Percentiles rank a stretch among this genome's conserved stretches.
These are phyloP conservation scores for Stylosanthes scabra DNA, from an alignment of 331 rosid species.

Conservation along the genomic window DNA sequence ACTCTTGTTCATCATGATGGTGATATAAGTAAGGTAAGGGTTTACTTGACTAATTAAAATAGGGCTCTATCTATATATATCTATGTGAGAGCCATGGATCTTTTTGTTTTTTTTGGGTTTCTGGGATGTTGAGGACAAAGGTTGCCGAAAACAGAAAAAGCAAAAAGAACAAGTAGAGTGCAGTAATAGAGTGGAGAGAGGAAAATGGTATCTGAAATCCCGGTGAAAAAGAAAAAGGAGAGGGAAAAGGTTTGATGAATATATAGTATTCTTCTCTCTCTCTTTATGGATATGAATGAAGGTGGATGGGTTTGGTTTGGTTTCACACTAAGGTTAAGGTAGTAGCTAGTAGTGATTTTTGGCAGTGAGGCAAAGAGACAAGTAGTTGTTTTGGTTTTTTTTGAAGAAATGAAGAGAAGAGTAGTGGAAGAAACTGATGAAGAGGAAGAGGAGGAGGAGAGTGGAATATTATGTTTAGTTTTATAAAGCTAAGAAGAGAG, in stretches of 20 bases:
- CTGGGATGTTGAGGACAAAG: slow-evolving; percentile 43
- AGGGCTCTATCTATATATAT: neutral
- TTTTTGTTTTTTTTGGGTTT: slow-evolving; percentile 42
- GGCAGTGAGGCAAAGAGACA: slow-evolving; percentile 87
- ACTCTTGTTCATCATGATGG: slow-evolving; percentile 48
- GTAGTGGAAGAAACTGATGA: slow-evolving; percentile 47
- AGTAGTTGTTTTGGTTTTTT: slow-evolving; percentile 42
- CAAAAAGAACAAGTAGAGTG: slow-evolving; percentile 11
- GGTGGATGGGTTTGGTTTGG: too few species aligned
- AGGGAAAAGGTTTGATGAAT: slow-evolving; percentile 9
- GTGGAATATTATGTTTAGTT: slow-evolving; percentile 21
- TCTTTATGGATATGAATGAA: slow-evolving; percentile 5
- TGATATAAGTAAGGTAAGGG: too few species aligned
- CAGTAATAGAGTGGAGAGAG: slow-evolving; percentile 18
- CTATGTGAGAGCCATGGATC: slow-evolving; percentile 50
- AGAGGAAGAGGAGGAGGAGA: slow-evolving; percentile 43
- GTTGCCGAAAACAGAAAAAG: slow-evolving; percentile 36
- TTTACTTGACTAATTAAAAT: too few species aligned
- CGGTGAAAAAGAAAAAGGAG: slow-evolving; percentile 2
- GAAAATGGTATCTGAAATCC: slow-evolving; percentile 19
- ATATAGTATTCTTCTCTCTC: slow-evolving; percentile 15
- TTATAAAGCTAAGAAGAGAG: slow-evolving; percentile 53
- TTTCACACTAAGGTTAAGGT: too few species aligned
- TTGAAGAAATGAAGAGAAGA: slow-evolving; percentile 56
- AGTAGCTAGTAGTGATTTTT: slow-evolving; percentile 36